Base-by-base conservation (phyloP, 805 yeast species). In the Starmerella roubikii region DNA sequence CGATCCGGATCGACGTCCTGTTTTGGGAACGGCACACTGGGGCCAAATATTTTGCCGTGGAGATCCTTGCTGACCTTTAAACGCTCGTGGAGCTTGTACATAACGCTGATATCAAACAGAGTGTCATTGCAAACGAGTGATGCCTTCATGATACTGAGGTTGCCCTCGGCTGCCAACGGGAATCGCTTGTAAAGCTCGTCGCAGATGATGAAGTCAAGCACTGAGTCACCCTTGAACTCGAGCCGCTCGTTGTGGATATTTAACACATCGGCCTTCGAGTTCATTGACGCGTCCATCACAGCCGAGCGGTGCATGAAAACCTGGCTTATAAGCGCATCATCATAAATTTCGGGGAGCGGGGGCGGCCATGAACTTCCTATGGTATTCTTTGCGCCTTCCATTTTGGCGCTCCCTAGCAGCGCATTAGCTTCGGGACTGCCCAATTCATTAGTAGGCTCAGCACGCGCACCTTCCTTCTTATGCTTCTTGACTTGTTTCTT, bases 191-290 rank as follows among this genome's bases (percentile, higher is more conserved):
- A 84, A 15, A 83, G 64, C 30, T 86, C 66, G 41, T 70, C 62
- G 0, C 95, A 78, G 38, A 80, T 74, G n/a, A 77, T 63, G 38
- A 69, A 70, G 53, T 82, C 80, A 42, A 88, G 61, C 17, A 84
- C 71, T 1, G 96, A 76, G 60, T 88, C 97, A 13, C 97, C 97
- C 32, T 83, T 62, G 54, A 84, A 88, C 61, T 88, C 97, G 18
- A 85, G 63, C 35, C 95, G 67, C 64, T 86, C 96, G 56, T 88
- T 82, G 50, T 83, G 86, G 2, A 76, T 62, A 37, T 67, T 62
- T 20, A 78, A 62, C 38, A 70, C 62, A 47, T 78, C 88, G 3
- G 61, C 57, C 35, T 68, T 71, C n/a, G 72, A 62, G 34, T 77
- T 56, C 47, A 71, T 72, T 44, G 76, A 73, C 13, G 77, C 68